A percentile compares a stretch with the other conserved stretches of the same genome.
Conservation (phyloP, 73 alveolate genomes). For the Paramecium biaurelia region DNA sequence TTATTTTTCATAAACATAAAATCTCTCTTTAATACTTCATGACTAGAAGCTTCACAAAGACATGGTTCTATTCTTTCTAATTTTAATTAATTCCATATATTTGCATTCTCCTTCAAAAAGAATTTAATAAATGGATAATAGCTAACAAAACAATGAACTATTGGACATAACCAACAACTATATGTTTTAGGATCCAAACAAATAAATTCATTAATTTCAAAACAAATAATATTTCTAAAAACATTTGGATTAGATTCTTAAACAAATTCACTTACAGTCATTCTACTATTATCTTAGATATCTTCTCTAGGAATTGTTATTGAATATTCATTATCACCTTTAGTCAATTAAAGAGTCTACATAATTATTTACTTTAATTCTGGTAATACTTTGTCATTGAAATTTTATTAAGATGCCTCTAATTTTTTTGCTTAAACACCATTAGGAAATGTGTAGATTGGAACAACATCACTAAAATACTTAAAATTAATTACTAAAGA, state of each 20-base stretch:
- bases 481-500: not conserved
- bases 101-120: slow-evolving; percentile 30
- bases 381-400: not conserved
- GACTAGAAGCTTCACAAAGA: not conserved
- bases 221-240: not conserved
- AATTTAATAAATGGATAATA: slow-evolving; percentile 27
- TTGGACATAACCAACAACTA: not conserved
- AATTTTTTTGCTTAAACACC: not conserved
- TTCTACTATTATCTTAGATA: not conserved
- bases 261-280: not conserved
- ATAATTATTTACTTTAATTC: slow-evolving; percentile 16
- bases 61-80: not conserved
- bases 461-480: not conserved
- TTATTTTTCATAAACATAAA: not conserved
- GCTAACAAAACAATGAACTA: slow-evolving; percentile 2
- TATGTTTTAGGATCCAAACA: not conserved
- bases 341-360: not conserved
- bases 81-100: not conserved
- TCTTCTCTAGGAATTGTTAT: slow-evolving; percentile 2
- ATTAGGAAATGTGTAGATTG: not conserved
- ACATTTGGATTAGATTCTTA: slow-evolving; percentile 5
- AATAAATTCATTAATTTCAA: slow-evolving; percentile 2
- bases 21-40: not conserved
- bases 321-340: not conserved
- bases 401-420: not conserved